These are phyloP conservation scores for Tuctoria greenei DNA, from an alignment of 176 grass and related monocot species.

Conservation along the genomic window DNA sequence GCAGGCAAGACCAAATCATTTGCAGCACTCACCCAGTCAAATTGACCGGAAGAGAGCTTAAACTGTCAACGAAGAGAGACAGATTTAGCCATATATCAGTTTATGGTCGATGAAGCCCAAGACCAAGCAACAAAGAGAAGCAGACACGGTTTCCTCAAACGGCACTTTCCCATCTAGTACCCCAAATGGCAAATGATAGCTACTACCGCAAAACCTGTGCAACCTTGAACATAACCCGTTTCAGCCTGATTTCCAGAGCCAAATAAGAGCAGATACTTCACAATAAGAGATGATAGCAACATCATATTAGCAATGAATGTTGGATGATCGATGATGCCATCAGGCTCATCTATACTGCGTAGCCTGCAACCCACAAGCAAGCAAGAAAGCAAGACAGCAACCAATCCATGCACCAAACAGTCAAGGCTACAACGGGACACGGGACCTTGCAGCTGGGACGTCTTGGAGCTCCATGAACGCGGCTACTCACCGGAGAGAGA, in stretches of 20 bases:
- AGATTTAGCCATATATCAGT: neutral
- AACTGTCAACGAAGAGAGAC: constrained; percentile 3
- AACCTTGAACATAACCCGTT: neutral
- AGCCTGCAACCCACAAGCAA: neutral
- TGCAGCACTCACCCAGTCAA: neutral
- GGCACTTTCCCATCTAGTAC: neutral
- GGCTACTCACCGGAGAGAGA: constrained; percentile 40
- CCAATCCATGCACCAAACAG: neutral
- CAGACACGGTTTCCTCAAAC: neutral
- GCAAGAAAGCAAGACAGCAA: neutral
- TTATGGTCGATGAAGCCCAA: neutral
- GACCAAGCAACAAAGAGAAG: neutral
- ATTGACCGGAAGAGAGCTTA: neutral
- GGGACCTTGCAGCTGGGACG: neutral
- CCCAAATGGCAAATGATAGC: too few relatives aligned
- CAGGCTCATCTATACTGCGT: too few relatives aligned
- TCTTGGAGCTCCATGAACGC: constrained; percentile 4
- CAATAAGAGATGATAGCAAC: neutral
- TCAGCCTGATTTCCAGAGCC: neutral
- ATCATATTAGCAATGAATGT: neutral
- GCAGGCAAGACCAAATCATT: neutral
- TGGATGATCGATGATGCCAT: neutral
- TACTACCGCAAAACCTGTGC: neutral
- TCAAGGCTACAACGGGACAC: neutral
- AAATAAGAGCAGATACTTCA: neutral